Evolutionary conservation across 225 moss, liverwort and hornwort genomes (phyloP), one percentile per base, ranked within the genome.

Genomic region (Lunularia cruciata): DNA sequence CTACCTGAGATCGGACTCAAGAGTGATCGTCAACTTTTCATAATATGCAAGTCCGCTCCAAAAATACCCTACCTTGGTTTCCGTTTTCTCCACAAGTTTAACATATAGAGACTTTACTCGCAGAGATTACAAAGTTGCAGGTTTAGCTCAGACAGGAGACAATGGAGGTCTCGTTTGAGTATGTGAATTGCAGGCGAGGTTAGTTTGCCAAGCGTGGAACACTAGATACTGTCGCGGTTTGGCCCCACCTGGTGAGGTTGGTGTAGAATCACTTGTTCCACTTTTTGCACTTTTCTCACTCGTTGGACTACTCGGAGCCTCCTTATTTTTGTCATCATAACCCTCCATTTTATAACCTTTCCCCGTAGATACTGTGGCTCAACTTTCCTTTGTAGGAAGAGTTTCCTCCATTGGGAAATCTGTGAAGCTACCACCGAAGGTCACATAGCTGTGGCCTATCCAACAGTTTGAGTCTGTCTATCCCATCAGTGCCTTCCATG

Each of bases 371-470:
- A 20, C 8, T 6, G 22, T 22, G 22, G 49, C 49, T 67, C 51
- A 51, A 35, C 67, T 51, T 31, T 67, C 67, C 13, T 67, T 36
- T 34, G 49, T 51, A 0, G 67, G 67, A 67, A 67, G 67, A n/a
- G 49, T 18, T 67, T 51, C 67, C 49, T 51, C 67, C 67, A 67
- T 67, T 46, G 47, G n/a, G 20, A 33, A 20, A 31, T 13, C 2
- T 36, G 33, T 3, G n/a, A 23, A 47, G 6, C 19, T 32, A 20
- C 18, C 28, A 57, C 25, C 20, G 5, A 16, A 6, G 16, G 19
- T 49, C 49, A 49, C 49, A 49, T 49, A n/a, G 49, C 20, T 49
- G 49, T 6, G 49, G 20, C 15, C 7, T n/a, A 49, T 49, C 19
- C 18, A 49, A 6, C 18, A n/a, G 18, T 49, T 6, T 16, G 16